A percentile compares a stretch with the other conserved stretches of the same genome.
Conservation (phyloP, 1,284 basidiomycete genomes). For the Thelephora terrestris region DNA sequence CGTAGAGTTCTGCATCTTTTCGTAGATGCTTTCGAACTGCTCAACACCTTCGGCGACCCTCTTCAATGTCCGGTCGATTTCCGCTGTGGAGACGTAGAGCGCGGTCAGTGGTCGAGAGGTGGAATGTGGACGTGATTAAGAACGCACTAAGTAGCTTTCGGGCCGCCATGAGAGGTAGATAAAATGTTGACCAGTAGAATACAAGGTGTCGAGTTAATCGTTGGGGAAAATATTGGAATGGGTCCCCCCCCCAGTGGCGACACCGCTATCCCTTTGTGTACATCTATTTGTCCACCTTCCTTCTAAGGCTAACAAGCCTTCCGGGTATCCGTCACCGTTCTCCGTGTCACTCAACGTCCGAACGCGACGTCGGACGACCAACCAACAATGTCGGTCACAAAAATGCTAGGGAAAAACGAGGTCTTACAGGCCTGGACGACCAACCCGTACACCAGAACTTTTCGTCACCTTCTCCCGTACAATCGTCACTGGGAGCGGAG, state of each 20-base stretch:
- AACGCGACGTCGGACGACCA: no score
- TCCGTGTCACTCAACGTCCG: no score
- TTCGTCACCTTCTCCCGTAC: slow-evolving; percentile 51
- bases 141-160: slow-evolving; percentile 70
- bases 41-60: slow-evolving; percentile 91
- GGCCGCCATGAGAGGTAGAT: slow-evolving; percentile 55
- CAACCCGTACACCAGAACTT: slow-evolving; percentile 48
- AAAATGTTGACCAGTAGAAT: slow-evolving; percentile 10
- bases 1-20: slow-evolving; percentile 90
- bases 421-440: background rate
- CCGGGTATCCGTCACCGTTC: no score
- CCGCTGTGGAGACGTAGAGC: slow-evolving; percentile 43
- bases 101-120: slow-evolving; percentile 1
- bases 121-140: background rate
- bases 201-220: slow-evolving; percentile 1
- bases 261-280: no score
- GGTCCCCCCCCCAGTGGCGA: background rate
- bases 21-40: slow-evolving; percentile 90
- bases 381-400: background rate
- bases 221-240: background rate
- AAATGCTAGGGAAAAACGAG: background rate
- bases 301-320: no score
- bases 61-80: slow-evolving; percentile 95
- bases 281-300: no score
- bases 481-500: slow-evolving; percentile 32